Conservation (phyloP, 257 asterid species). For the Petrea volubilis region DNA sequence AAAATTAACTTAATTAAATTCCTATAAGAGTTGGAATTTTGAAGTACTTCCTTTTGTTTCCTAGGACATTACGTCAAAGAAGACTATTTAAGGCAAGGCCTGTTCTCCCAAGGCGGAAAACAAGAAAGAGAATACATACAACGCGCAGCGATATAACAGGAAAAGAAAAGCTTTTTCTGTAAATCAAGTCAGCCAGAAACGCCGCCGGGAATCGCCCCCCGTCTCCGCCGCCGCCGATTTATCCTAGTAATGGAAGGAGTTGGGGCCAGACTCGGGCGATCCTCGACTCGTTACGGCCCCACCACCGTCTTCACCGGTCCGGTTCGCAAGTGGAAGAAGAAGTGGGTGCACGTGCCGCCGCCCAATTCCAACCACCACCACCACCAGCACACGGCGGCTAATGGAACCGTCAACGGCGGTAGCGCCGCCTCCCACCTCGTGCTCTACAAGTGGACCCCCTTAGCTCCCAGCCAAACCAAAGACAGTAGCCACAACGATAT, state of each 20-base stretch:
- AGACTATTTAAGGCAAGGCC: neutral
- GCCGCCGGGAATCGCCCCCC: conserved; percentile 28
- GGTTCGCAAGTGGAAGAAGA: conserved; percentile 84
- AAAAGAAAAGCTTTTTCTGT: neutral
- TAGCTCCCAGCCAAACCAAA: conserved; percentile 46
- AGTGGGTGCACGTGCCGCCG: conserved; percentile 46
- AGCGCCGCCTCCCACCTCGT: conserved; percentile 64
- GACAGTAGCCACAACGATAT: conserved; percentile 27
- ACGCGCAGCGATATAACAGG: neutral
- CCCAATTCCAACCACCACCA: conserved; percentile 41
- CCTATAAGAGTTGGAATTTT: no score
- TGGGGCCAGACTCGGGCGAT: conserved; percentile 74
- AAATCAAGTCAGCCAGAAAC: neutral
- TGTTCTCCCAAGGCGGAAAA: no score
- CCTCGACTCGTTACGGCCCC: conserved; percentile 73
- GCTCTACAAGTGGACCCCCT: conserved; percentile 84
- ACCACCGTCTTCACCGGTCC: conserved; percentile 80
- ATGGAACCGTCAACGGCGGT: conserved; percentile 46
- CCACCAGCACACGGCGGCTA: conserved; percentile 38
- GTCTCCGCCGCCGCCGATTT: conserved; percentile 18
- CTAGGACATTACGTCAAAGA: neutral
- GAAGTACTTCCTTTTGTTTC: no score
- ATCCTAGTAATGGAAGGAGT: conserved; percentile 64
- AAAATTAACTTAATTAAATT: no score
- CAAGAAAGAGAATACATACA: no score